Evolutionary conservation across 2,329 filamentous ascomycete species (phyloP).

Genomic region (Pyrenochaeta sp.): DNA sequence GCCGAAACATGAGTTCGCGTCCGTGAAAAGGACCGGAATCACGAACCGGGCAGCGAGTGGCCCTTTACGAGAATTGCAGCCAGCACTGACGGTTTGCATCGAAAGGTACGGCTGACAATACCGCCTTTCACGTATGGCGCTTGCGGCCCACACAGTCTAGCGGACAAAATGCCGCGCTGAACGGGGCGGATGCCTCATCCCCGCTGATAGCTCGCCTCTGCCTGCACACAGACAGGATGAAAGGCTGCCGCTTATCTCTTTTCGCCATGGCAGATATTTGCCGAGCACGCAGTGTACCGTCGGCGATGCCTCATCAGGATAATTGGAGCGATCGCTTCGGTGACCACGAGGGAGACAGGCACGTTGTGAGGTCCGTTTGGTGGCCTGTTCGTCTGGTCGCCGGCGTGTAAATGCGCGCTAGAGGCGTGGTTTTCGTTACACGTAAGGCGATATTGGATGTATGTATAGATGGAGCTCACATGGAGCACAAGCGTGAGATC

Average conservation of each 20-base stretch:
- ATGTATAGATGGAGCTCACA: background rate
- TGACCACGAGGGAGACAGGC: background rate
- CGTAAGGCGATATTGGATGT: constrained; percentile 1
- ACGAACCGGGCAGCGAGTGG: background rate
- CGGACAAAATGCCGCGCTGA: background rate
- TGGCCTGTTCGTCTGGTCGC: background rate
- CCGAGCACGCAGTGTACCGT: background rate
- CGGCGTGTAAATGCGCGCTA: background rate
- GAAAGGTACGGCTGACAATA: too few species aligned
- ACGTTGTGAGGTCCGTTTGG: background rate
- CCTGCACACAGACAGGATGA: background rate
- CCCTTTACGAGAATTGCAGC: background rate
- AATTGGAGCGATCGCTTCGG: constrained; percentile 1
- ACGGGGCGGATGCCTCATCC: background rate
- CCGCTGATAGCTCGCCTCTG: background rate
- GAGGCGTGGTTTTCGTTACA: background rate
- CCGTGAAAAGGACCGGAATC: background rate
- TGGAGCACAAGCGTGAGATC: background rate
- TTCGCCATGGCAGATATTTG: background rate
- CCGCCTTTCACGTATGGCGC: background rate
- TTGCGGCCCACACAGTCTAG: background rate
- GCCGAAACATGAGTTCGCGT: constrained; percentile 15
- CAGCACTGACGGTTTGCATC: background rate
- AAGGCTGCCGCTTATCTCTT: constrained; percentile 5
- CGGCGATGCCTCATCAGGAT: background rate